Conservation (phyloP, 768 basidiomycete genomes). For the Boletus barrowsii region DNA sequence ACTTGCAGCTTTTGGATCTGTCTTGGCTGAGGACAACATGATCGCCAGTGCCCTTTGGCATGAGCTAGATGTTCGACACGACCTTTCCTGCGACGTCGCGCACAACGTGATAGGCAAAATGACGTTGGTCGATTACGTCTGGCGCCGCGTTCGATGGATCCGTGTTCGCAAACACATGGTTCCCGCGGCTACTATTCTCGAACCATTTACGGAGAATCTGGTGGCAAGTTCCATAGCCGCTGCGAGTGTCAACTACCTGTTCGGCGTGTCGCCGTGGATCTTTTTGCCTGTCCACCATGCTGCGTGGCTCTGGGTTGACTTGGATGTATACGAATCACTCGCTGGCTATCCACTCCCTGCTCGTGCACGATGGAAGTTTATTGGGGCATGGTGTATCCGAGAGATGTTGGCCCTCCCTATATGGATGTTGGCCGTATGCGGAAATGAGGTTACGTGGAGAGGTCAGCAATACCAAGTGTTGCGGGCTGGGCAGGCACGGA, state of each 20-base stretch:
- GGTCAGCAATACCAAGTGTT: conserved; percentile 74
- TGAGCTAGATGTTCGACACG: conserved; percentile 83
- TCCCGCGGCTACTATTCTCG: conserved; percentile 76
- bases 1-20: conserved; percentile 78
- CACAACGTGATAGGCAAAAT: conserved; percentile 88
- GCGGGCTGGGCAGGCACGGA: conserved; percentile 65
- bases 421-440: conserved; percentile 78
- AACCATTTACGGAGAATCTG: conserved; percentile 91
- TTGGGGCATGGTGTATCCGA: conserved; percentile 74
- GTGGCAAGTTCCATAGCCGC: conserved; percentile 65
- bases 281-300: conserved; percentile 59
- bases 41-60: conserved; percentile 93
- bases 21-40: conserved; percentile 98
- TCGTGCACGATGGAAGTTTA: conserved; percentile 52
- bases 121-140: conserved; percentile 79
- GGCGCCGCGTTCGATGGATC: conserved; percentile 93
- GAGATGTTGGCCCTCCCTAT: conserved; percentile 88
- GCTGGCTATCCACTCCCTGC: conserved; percentile 59
- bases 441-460: conserved; percentile 84
- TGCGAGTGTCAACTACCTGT: conserved; percentile 49
- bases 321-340: conserved; percentile 78
- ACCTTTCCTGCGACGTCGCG: conserved; percentile 87
- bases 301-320: conserved; percentile 74
- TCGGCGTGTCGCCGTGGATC: conserved; percentile 49
- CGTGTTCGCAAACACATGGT: conserved; percentile 96